Conservation (phyloP, 108 stramenopile species). For the Cyclostephanos tholiformis region DNA sequence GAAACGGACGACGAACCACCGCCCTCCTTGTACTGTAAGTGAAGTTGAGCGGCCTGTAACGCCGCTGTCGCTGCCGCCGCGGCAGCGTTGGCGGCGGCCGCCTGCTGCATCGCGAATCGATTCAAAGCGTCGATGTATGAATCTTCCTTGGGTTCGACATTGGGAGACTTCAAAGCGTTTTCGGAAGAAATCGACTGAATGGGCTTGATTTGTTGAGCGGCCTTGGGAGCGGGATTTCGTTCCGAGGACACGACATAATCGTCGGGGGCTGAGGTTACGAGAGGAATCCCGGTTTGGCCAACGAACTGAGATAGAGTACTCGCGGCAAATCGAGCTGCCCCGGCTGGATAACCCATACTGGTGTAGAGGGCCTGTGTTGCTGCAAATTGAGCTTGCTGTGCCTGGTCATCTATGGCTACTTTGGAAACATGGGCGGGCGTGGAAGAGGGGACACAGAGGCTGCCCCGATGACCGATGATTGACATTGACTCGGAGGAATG, state of each 20-base stretch:
- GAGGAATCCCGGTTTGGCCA: conserved; percentile 4
- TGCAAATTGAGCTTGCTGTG: conserved; percentile 27
- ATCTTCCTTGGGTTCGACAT: neutral
- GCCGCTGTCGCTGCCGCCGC: conserved; percentile 39
- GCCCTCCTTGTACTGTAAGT: conserved; percentile 24
- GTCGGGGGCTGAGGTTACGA: neutral
- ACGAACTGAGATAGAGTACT: conserved; percentile 24
- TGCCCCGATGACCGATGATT: neutral
- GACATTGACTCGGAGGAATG: neutral
- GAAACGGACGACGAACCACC: neutral
- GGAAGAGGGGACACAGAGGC: neutral
- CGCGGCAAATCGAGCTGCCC: conserved; percentile 37
- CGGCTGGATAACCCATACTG: conserved; percentile 36
- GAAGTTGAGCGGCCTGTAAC: conserved; percentile 25
- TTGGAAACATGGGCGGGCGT: neutral
- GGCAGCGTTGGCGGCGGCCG: conserved; percentile 37
- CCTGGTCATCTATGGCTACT: conserved; percentile 9
- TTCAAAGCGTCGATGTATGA: conserved; percentile 39
- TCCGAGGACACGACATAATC: neutral
- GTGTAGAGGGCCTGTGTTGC: conserved; percentile 44
- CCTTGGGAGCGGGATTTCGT: neutral
- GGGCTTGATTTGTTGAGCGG: neutral
- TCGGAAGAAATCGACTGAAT: neutral
- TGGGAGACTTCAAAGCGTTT: neutral
- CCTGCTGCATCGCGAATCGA: conserved; percentile 36